A percentile compares a stretch with the other conserved stretches of the same genome.
Evolutionary conservation across 2,329 filamentous ascomycete genomes (phyloP).

Genomic region (Madurella fahalii): DNA sequence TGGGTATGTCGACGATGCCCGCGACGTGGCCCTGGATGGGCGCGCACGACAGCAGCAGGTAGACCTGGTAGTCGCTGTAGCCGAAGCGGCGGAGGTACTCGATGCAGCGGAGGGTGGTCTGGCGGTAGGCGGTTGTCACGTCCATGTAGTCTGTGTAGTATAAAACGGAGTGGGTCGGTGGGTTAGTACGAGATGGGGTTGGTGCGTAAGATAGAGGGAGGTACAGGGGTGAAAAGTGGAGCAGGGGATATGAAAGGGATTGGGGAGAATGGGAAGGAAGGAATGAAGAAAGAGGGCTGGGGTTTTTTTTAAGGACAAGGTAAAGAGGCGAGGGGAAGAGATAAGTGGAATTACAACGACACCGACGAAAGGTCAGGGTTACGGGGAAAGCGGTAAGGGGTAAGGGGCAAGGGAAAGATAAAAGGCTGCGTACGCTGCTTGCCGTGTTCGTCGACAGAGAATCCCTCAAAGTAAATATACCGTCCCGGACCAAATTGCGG

Average conservation of each 20-base stretch:
- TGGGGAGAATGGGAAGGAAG: no score
- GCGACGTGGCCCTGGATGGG: slow-evolving; percentile 85
- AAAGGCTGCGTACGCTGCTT: slow-evolving; percentile 58
- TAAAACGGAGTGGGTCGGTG: background rate
- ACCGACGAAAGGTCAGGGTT: no score
- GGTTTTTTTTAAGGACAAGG: no score
- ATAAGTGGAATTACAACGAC: no score
- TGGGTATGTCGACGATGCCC: slow-evolving; percentile 86
- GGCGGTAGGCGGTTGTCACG: slow-evolving; percentile 78
- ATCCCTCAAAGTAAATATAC: slow-evolving; percentile 84
- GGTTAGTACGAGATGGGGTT: background rate
- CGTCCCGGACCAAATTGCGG: slow-evolving; percentile 80
- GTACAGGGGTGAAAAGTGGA: background rate
- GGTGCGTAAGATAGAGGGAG: background rate
- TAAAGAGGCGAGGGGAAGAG: no score
- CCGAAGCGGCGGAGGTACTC: slow-evolving; percentile 76
- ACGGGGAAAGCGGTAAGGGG: no score
- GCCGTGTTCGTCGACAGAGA: slow-evolving; percentile 81
- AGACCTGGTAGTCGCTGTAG: slow-evolving; percentile 71
- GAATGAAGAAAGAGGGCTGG: no score
- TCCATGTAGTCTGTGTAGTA: slow-evolving; percentile 74
- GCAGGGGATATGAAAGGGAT: background rate
- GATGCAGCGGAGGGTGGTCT: slow-evolving; percentile 71
- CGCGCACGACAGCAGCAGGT: slow-evolving; percentile 78
- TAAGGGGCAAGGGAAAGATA: no score